Conservation (phyloP, 2,329 filamentous ascomycete genomes). For the Fusarium sp. region DNA sequence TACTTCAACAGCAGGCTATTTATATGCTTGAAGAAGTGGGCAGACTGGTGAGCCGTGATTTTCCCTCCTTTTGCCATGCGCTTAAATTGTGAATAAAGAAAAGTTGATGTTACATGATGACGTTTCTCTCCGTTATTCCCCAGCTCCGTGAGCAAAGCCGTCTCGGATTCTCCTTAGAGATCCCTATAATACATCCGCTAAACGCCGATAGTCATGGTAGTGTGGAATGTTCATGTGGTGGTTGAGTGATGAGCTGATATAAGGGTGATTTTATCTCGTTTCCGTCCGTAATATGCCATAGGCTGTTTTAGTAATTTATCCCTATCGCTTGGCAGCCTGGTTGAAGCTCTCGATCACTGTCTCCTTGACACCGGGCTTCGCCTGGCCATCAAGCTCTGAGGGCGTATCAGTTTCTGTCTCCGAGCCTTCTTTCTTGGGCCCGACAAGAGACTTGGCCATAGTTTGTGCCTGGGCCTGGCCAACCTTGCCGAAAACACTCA, state of each 20-base stretch:
- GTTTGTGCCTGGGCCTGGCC: conserved; percentile 79
- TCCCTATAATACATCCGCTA: conserved; percentile 44
- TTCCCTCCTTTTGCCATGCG: conserved; percentile 26
- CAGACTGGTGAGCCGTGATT: conserved; percentile 10
- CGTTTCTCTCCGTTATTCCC: conserved; percentile 8
- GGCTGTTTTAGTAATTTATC: not conserved
- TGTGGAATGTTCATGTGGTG: conserved; percentile 31
- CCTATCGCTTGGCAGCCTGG: conserved; percentile 46
- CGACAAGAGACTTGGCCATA: conserved; percentile 64
- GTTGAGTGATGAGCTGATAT: conserved; percentile 29
- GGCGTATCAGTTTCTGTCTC: conserved; percentile 24
- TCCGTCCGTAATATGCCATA: not conserved
- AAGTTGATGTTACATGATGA: conserved; percentile 39
- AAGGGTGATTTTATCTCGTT: not conserved
- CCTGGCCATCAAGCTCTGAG: conserved; percentile 11
- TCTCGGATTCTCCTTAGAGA: conserved; percentile 23
- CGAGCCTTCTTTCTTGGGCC: conserved; percentile 41
- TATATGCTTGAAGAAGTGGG: conserved; percentile 3
- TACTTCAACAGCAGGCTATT: conserved; percentile 3
- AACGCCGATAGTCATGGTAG: conserved; percentile 41
- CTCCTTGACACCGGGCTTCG: conserved; percentile 48
- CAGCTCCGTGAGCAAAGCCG: conserved; percentile 20
- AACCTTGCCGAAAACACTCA: conserved; percentile 96
- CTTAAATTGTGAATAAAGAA: conserved; percentile 17
- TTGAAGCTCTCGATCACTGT: conserved; percentile 54